phyloP scores from a whole-genome alignment of 495 filamentous ascomycete genomes.

The Trichoderma asperelloides region DNA sequence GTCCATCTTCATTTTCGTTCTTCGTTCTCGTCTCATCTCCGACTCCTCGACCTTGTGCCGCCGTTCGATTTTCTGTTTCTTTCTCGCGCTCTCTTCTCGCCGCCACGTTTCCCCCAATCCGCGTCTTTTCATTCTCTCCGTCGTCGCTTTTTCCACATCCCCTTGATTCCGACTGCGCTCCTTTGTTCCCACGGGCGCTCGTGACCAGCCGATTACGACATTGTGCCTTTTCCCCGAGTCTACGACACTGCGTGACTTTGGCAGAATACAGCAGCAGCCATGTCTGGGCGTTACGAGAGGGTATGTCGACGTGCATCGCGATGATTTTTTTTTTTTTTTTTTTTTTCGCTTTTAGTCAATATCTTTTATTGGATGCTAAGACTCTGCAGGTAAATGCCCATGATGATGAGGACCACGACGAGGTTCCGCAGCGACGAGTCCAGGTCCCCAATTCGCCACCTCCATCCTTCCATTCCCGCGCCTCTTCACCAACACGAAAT shows the following conservation, averaged over 20 bases:
- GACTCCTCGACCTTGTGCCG: background rate
- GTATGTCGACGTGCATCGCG: slow-evolving; percentile 39
- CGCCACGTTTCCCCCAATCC: background rate
- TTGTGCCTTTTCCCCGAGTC: background rate
- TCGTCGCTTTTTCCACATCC: background rate
- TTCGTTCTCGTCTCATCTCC: background rate
- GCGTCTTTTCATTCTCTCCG: background rate
- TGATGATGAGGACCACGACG: slow-evolving; percentile 35
- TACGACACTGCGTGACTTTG: background rate
- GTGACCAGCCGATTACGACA: background rate
- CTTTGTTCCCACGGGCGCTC: slow-evolving; percentile 5
- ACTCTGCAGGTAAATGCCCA: slow-evolving; percentile 35
- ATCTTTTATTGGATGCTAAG: slow-evolving; percentile 22
- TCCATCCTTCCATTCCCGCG: slow-evolving; percentile 84
- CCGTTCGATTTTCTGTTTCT: background rate
- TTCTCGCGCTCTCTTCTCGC: background rate
- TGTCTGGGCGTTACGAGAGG: slow-evolving; percentile 78
- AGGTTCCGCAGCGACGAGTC: slow-evolving; percentile 21
- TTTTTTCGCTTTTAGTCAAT: slow-evolving; percentile 6
- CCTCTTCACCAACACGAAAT: slow-evolving; percentile 55
- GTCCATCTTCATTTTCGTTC: background rate
- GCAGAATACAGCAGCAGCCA: slow-evolving; percentile 37
- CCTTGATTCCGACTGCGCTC: background rate
- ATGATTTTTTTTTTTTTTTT: slow-evolving; percentile 9
- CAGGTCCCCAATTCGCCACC: slow-evolving; percentile 75